These are phyloP conservation scores for Batrachochytrium dendrobatidis DNA, from an alignment of 371 early-diverging fungal species.

Conservation along the genomic window DNA sequence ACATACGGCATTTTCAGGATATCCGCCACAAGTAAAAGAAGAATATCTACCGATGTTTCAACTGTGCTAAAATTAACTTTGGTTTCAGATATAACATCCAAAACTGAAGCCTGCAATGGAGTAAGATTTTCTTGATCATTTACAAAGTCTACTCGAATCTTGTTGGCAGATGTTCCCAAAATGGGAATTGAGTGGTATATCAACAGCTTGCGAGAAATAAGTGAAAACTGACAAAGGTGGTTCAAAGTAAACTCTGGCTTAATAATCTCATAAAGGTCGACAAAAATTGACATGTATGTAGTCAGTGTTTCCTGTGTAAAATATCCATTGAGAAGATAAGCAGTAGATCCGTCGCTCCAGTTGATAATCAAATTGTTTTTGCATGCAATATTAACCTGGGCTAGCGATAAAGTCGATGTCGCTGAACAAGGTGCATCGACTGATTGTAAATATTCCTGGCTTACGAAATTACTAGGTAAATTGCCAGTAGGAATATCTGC, in stretches of 20 bases:
- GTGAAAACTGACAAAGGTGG: slow-evolving; percentile 50
- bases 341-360: slow-evolving; percentile 3
- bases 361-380: no score
- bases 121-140: slow-evolving; percentile 36
- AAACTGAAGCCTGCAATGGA: slow-evolving; percentile 26
- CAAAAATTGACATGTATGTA: slow-evolving; percentile 56
- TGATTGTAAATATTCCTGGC: no score
- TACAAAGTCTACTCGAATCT: slow-evolving; percentile 31
- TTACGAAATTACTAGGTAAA: no score
- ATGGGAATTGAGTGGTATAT: slow-evolving; percentile 40
- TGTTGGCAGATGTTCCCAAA: slow-evolving; percentile 24
- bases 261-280: slow-evolving; percentile 56
- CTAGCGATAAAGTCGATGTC: not conserved
- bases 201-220: slow-evolving; percentile 40
- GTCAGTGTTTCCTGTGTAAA: slow-evolving; percentile 77
- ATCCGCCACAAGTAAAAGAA: slow-evolving; percentile 21
- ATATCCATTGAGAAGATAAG: slow-evolving; percentile 31
- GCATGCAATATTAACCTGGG: not conserved
- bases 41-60: slow-evolving; percentile 23
- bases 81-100: slow-evolving; percentile 24
- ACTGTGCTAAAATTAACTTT: slow-evolving; percentile 20
- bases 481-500: not conserved
- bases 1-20: slow-evolving; percentile 36
- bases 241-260: slow-evolving; percentile 37
- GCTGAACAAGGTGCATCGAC: not conserved